Conservation (phyloP, 2,329 filamentous ascomycete species). For the Penicillium sp. region DNA sequence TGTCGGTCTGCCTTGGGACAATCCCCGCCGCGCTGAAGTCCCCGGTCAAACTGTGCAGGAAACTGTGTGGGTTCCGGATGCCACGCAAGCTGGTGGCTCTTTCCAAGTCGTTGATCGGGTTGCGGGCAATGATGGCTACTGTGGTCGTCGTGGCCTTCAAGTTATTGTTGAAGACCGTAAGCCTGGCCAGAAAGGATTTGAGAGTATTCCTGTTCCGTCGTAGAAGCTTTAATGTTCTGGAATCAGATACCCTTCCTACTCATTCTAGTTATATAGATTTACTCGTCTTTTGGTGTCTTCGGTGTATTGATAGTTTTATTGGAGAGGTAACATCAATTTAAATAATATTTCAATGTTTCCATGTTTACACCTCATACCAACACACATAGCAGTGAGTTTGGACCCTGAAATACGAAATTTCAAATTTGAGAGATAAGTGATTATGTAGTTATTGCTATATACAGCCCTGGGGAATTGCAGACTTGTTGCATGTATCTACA, state of each 20-base stretch:
- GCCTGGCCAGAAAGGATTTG: conserved; percentile 47
- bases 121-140: conserved; percentile 46
- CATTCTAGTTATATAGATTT: not conserved
- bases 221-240: conserved; percentile 1
- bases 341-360: not conserved
- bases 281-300: not conserved
- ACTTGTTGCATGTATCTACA: too few relatives aligned
- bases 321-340: not conserved
- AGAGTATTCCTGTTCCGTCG: conserved; percentile 42
- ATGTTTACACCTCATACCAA: not conserved
- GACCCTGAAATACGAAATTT: too few relatives aligned
- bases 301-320: not conserved
- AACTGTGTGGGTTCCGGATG: conserved; percentile 42
- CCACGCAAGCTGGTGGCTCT: conserved; percentile 32
- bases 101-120: conserved; percentile 40
- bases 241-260: conserved; percentile 3
- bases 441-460: too few relatives aligned
- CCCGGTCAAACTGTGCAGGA: conserved; percentile 52
- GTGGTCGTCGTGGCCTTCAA: conserved; percentile 44
- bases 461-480: too few relatives aligned
- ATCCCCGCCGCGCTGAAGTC: conserved; percentile 59
- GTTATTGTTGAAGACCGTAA: conserved; percentile 45
- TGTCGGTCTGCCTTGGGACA: conserved; percentile 57
- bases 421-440: too few relatives aligned
- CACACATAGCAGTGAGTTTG: too few relatives aligned